Conservation (phyloP, 2,329 filamentous ascomycete species). For the Cytospora piceicola region DNA sequence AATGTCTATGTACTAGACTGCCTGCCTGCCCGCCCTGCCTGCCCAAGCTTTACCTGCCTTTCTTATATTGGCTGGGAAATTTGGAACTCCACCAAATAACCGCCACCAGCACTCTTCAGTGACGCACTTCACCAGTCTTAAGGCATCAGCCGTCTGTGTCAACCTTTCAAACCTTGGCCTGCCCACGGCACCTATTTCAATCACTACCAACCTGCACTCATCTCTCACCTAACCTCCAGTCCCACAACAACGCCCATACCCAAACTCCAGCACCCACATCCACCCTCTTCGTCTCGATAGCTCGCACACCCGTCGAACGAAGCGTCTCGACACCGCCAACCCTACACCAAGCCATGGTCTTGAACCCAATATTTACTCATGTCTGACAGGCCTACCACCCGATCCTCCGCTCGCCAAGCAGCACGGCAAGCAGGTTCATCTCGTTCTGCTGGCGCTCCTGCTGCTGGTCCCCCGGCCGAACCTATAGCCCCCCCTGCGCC, state of each 20-base stretch:
- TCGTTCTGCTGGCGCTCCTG: conserved; percentile 45
- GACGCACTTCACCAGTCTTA: conserved; percentile 7
- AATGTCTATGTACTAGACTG: conserved; percentile 6
- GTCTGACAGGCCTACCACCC: conserved; percentile 82
- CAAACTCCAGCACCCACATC: conserved; percentile 5
- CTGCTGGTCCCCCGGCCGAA: conserved; percentile 46
- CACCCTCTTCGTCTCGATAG: conserved; percentile 34
- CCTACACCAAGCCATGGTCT: conserved; percentile 31
- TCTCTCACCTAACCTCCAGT: conserved; percentile 4
- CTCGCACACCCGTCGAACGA: conserved; percentile 11
- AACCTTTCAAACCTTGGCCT: conserved; percentile 6
- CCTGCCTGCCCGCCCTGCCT: conserved; percentile 13
- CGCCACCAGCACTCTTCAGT: conserved; percentile 14
- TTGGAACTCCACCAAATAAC: conserved; percentile 21
- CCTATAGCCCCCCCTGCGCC: conserved; percentile 45
- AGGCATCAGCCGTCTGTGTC: conserved; percentile 6
- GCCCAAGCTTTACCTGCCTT: background rate
- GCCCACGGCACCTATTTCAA: conserved; percentile 6
- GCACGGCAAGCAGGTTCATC: conserved; percentile 62
- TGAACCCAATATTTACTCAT: conserved; percentile 66
- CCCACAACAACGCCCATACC: background rate
- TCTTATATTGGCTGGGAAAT: conserved; percentile 1
- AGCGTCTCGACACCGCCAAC: conserved; percentile 26
- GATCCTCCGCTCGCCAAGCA: conserved; percentile 90
- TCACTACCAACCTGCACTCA: conserved; percentile 9